Evolutionary conservation across 2,329 filamentous ascomycete genomes (phyloP), one percentile per base, ranked within the genome.

Genomic region (Aspergillus persii): DNA sequence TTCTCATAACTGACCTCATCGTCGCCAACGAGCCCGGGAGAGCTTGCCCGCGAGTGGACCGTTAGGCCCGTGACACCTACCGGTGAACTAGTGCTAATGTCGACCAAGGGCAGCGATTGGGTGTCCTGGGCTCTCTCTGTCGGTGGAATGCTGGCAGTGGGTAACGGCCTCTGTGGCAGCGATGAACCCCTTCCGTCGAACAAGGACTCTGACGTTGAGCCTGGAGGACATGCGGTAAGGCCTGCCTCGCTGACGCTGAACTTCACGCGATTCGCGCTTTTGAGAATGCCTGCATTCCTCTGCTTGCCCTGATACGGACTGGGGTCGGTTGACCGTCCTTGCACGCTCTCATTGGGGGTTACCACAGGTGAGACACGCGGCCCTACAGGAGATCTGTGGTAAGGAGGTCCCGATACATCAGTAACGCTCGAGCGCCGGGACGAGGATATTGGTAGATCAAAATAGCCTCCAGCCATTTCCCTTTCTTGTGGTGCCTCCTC

Each of bases 241-340:
- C 68, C 67, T 41, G 63, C 61, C 54, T 69, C 66, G 49, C 64
- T 67, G 50, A 67, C 66, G 15, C 67, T 72, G 60, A 71, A 71
- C 53, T 74, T 71, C 59, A 74, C 66, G 55, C 70, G 70, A 69
- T 75, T 76, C 61, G 74, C 62, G 63, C 54, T 67, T 57, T 69
- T 72, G 48, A 70, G 68, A 70, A 73, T 74, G 60, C 72, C 69
- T 66, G 69, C 74, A 76, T 76, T 76, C 74, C 70, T 66, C 63
- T 68, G 61, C 65, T 60, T 74, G 63, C 64, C 65, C 66, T 70
- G 73, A 62, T 67, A 66, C 54, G 61, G 68, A 56, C 56, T 66
- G 47, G 66, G 57, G 53, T 68, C 68, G 51, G 56, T 52, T 46
- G 62, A 61, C 29, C 61, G 60, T 50, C 65, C 64, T 50, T 62